Percentiles rank a stretch among this genome's conserved stretches.
phyloP scores from a whole-genome alignment of 169 alveolate genomes.

The Plasmodium knowlesi region DNA sequence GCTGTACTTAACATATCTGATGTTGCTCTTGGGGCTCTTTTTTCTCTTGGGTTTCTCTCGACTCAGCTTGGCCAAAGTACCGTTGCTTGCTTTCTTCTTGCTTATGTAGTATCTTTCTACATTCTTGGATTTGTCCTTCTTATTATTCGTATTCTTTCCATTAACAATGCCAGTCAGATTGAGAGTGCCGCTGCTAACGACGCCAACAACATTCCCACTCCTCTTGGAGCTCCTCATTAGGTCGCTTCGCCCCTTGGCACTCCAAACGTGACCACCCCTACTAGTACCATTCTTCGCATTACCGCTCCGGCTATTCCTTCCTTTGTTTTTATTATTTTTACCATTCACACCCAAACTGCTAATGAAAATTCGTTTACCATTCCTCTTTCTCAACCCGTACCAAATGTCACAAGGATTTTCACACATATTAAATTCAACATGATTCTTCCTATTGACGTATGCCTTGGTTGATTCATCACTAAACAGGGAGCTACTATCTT shows the following conservation, averaged over 20 bases:
- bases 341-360: slow-evolving; percentile 65
- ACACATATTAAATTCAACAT: slow-evolving; percentile 78
- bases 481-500: slow-evolving; percentile 31
- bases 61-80: not conserved
- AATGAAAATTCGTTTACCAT: slow-evolving; percentile 83
- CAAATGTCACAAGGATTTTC: slow-evolving; percentile 87
- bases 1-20: not conserved
- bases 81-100: slow-evolving; percentile 24
- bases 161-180: not conserved
- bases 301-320: not conserved
- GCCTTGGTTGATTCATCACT: slow-evolving; percentile 70
- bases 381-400: slow-evolving; percentile 84
- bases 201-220: not conserved
- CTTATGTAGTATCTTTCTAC: slow-evolving; percentile 36
- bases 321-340: slow-evolving; percentile 9
- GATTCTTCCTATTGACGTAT: slow-evolving; percentile 32
- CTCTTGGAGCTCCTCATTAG: not conserved
- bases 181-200: not conserved
- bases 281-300: not conserved
- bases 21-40: not conserved
- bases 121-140: slow-evolving; percentile 11
- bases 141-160: not conserved
- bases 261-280: not conserved
- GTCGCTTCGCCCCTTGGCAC: not conserved
- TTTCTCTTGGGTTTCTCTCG: not conserved